A percentile compares a stretch with the other conserved stretches of the same genome.
phyloP scores from a whole-genome alignment of 768 basidiomycete genomes.

The Pholiota microspora region DNA sequence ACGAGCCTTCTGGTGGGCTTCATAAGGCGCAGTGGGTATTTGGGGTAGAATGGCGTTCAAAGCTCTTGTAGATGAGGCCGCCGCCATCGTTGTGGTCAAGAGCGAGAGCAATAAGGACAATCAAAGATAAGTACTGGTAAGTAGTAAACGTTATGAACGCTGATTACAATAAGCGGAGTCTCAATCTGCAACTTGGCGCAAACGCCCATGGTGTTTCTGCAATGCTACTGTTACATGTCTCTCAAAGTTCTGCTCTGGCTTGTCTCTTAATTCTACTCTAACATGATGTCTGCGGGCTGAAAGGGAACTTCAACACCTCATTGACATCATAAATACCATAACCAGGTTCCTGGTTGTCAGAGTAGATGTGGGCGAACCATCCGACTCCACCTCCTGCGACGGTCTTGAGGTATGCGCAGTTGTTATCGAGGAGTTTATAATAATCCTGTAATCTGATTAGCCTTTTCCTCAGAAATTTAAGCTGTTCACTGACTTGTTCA shows the following conservation, averaged over 20 bases:
- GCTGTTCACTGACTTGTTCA: constrained; percentile 46
- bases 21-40: constrained; percentile 76
- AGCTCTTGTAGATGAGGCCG: constrained; percentile 46
- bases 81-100: constrained; percentile 24
- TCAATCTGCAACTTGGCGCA: constrained; percentile 5
- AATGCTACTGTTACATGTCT: neutral
- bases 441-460: constrained; percentile 44
- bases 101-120: neutral
- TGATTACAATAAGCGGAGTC: constrained; percentile 12
- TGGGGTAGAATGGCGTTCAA: constrained; percentile 75
- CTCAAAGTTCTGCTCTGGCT: neutral
- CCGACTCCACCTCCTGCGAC: constrained; percentile 64
- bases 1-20: constrained; percentile 95
- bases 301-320: constrained; percentile 58
- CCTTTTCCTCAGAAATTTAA: neutral
- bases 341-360: constrained; percentile 62
- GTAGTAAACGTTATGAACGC: too few species aligned
- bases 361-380: constrained; percentile 84
- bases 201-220: neutral
- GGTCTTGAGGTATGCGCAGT: constrained; percentile 61
- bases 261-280: constrained; percentile 25
- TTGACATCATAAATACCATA: constrained; percentile 62
- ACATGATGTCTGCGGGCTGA: constrained; percentile 62
- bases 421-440: constrained; percentile 57
- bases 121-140: too few species aligned